Evolutionary conservation across 768 basidiomycete genomes (phyloP), one percentile per base, ranked within the genome.

Genomic region (Leucogyrophana mollusca): DNA sequence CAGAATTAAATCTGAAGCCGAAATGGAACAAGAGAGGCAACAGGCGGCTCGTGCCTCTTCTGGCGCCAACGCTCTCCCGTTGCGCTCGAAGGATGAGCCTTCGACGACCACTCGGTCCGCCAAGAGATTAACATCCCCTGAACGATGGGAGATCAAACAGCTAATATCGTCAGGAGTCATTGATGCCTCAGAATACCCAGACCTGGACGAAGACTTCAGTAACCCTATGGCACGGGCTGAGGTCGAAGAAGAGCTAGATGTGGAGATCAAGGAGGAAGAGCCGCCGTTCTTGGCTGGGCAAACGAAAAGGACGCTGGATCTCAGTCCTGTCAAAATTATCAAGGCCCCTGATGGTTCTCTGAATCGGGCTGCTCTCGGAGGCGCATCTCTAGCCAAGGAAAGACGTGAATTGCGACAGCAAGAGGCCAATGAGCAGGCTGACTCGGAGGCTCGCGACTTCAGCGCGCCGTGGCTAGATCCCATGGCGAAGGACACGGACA

Each of bases 141-240:
- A 99, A 66, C 83, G 96, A 22, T 99, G 96, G 94, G 96, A 99
- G 72, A 94, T 99, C 68, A 97, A 98, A 67, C 96, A 98, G 64
- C 81, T 99, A 46, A 96, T 98, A 45, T 90, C 96, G 1, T 96
- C 94, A 23, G 96, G 96, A 34, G 90, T 85, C 13, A 79, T 97
- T 45, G 84, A 85, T 53, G 87, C 94, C 9, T 87, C 94, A 4
- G 96, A 98, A 64, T 95, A 94, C 58, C 94, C 93, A 2, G 90
- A 95, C 23, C 73, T 96, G 42, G 90, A 94, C 52, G 92, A 94
- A 56, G 90, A 93, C 49, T 80, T 87, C 61, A 78, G 66, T 44
- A 85, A 90, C 57, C 83, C 87, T 2, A 74, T 80, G 59, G 83
- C 83, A 17, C 83, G 83, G 38, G 85, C 85, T 1, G 94, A 95